Evolutionary conservation across 1,284 basidiomycete genomes (phyloP).

Genomic region (Hymenochaete sp.): DNA sequence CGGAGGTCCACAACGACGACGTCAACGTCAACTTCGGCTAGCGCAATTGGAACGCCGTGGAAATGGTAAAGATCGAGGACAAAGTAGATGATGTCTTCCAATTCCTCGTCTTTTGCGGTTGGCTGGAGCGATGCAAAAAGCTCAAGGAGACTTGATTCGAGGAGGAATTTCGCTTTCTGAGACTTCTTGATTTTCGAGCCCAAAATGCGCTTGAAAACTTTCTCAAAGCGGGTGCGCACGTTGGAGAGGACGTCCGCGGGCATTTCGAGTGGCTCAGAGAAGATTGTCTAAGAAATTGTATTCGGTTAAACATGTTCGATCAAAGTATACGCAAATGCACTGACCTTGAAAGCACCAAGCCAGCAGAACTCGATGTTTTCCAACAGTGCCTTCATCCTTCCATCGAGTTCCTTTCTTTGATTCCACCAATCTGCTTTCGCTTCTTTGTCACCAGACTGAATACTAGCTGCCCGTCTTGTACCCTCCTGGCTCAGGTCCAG

Average conservation of each 20-base stretch:
- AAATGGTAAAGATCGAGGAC: constrained; percentile 91
- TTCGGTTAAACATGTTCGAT: constrained; percentile 5
- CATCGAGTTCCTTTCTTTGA: constrained; percentile 67
- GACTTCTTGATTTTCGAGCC: constrained; percentile 49
- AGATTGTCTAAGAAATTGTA: constrained; percentile 40
- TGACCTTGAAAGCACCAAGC: constrained; percentile 95
- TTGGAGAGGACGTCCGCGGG: constrained; percentile 40
- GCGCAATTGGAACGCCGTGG: constrained; percentile 81
- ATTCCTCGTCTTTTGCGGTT: constrained; percentile 82
- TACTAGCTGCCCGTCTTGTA: constrained; percentile 64
- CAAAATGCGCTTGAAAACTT: constrained; percentile 62
- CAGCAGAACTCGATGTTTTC: constrained; percentile 90
- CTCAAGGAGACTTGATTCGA: constrained; percentile 71
- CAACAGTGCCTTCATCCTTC: constrained; percentile 66
- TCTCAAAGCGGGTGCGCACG: constrained; percentile 62
- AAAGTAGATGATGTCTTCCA: constrained; percentile 94
- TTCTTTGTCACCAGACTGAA: constrained; percentile 57
- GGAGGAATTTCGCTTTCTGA: constrained; percentile 39
- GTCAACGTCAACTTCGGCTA: constrained; percentile 89
- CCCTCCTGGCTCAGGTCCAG: constrained; percentile 70
- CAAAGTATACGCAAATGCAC: constrained; percentile 17
- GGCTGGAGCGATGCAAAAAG: constrained; percentile 81
- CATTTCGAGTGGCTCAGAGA: constrained; percentile 53
- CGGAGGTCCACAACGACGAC: constrained; percentile 74
- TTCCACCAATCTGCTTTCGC: constrained; percentile 81